These are phyloP conservation scores for Fusarium metavorans DNA, from an alignment of 2,329 filamentous ascomycete species.

Conservation along the genomic window DNA sequence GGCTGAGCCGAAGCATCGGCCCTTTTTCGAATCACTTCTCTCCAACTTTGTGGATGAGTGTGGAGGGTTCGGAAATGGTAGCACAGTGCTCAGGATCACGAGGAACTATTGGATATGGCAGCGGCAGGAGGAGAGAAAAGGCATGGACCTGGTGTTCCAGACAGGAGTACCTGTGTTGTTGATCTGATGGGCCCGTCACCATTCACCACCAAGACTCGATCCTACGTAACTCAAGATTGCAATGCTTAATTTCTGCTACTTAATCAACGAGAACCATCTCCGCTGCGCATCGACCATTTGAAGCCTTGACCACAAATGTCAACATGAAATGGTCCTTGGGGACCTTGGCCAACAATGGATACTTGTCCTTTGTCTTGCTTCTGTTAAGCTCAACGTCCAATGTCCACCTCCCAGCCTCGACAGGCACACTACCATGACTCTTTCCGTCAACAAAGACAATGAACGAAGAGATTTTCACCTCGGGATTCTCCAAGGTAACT, in stretches of 20 bases:
- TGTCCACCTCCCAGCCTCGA: not conserved
- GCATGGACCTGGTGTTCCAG: not conserved
- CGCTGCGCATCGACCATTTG: not conserved
- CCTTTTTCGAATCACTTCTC: not conserved
- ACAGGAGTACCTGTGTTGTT: not conserved
- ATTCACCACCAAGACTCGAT: not conserved
- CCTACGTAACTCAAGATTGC: not conserved
- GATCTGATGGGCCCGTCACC: not conserved
- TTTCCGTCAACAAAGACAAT: not conserved
- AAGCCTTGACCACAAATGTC: not conserved
- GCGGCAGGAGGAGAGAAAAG: not conserved
- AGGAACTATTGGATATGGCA: not conserved
- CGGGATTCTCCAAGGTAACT: not conserved
- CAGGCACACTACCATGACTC: not conserved
- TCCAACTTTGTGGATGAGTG: not conserved
- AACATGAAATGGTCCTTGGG: not conserved
- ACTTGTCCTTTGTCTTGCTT: not conserved
- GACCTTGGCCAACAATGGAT: not conserved
- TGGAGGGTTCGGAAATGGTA: not conserved
- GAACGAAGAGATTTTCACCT: not conserved
- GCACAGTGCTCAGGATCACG: not conserved
- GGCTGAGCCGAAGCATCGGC: not conserved
- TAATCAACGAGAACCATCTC: not conserved
- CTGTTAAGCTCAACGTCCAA: not conserved
- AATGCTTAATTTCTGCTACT: not conserved